These are phyloP conservation scores for Rhynchospora tenuis DNA, from an alignment of 176 grass and related monocot genomes.

Conservation along the genomic window DNA sequence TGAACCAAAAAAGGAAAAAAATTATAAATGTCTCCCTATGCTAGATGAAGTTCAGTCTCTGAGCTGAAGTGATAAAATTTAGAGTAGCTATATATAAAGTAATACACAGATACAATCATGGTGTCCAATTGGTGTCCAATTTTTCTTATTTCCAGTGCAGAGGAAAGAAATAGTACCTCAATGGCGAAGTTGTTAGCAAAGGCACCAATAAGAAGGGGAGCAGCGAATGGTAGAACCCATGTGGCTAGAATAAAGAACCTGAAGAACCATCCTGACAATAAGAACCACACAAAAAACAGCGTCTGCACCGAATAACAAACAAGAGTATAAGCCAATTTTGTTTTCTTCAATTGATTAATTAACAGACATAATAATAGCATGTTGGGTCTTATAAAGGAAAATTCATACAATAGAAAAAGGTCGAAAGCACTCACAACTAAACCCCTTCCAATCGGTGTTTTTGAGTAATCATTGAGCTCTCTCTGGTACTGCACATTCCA, in stretches of 20 bases:
- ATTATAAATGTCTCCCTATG: neutral
- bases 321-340: neutral
- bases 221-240: conserved; percentile 74
- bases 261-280: conserved; percentile 87
- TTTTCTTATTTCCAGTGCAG: neutral
- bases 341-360: neutral
- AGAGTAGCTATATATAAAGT: neutral
- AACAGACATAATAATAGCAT: neutral
- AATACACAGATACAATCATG: neutral
- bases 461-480: conserved; percentile 51
- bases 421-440: conserved; percentile 57
- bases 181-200: conserved; percentile 83
- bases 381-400: neutral
- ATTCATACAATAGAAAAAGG: neutral
- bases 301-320: conserved; percentile 45
- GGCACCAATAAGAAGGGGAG: conserved; percentile 74
- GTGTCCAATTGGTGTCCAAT: neutral
- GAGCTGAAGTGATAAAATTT: neutral
- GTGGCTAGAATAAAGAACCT: conserved; percentile 79
- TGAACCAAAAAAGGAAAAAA: neutral
- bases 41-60: neutral
- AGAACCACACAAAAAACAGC: conserved; percentile 74
- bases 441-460: conserved; percentile 63
- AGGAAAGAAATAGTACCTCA: conserved; percentile 44
- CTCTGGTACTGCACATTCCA: conserved; percentile 61